phyloP scores from a whole-genome alignment of 2,329 filamentous ascomycete species.

The Didymella pomorum region DNA sequence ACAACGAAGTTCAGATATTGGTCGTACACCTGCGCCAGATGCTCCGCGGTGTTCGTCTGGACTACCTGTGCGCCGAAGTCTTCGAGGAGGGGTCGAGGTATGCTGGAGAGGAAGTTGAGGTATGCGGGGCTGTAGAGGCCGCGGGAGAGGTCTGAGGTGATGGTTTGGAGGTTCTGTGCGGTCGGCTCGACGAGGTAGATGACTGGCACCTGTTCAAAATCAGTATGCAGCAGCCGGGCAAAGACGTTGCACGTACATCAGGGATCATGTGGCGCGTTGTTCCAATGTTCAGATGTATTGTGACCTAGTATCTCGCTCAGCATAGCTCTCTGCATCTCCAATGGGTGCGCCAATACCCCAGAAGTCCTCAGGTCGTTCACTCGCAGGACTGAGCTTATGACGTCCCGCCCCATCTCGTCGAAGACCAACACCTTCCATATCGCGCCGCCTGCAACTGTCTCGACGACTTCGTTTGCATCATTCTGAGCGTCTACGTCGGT shows the following conservation, averaged over 20 bases:
- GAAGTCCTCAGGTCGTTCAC: slow-evolving; percentile 92
- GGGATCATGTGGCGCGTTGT: slow-evolving; percentile 87
- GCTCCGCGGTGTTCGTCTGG: slow-evolving; percentile 81
- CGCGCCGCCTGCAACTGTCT: slow-evolving; percentile 27
- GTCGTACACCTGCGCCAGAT: slow-evolving; percentile 91
- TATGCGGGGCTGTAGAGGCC: slow-evolving; percentile 88
- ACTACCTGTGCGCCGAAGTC: slow-evolving; percentile 93
- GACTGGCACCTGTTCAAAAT: slow-evolving; percentile 65
- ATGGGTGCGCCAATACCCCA: slow-evolving; percentile 62
- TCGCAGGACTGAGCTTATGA: slow-evolving; percentile 93
- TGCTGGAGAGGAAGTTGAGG: slow-evolving; percentile 94
- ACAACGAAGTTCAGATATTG: slow-evolving; percentile 99
- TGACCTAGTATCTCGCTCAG: slow-evolving; percentile 73
- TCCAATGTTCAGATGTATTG: slow-evolving; percentile 68
- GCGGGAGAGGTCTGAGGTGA: slow-evolving; percentile 85
- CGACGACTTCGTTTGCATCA: slow-evolving; percentile 51
- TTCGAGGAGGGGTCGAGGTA: slow-evolving; percentile 88
- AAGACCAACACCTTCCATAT: slow-evolving; percentile 77
- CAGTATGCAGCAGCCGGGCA: slow-evolving; percentile 13
- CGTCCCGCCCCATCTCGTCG: slow-evolving; percentile 88
- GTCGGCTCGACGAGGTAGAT: slow-evolving; percentile 96
- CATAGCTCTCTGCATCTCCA: slow-evolving; percentile 8
- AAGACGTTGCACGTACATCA: slow-evolving; percentile 68
- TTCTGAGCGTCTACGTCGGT: slow-evolving; percentile 68
- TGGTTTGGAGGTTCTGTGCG: slow-evolving; percentile 77